Conservation (phyloP, 2,329 filamentous ascomycete species). For the Elsinoe necatrix region DNA sequence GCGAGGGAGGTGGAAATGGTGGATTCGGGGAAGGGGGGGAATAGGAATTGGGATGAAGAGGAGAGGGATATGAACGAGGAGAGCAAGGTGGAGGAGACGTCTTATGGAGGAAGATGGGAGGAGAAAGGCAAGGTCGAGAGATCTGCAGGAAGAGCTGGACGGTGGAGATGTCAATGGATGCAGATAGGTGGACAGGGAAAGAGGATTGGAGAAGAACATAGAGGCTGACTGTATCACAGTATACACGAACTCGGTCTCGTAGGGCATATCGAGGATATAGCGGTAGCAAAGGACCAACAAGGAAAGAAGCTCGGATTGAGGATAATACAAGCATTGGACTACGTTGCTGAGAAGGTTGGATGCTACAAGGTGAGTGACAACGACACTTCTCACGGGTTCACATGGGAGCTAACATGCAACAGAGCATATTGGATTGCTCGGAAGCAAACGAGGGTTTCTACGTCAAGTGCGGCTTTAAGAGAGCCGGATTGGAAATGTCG, state of each 20-base stretch:
- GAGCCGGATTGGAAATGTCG: constrained; percentile 91
- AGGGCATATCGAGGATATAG: constrained; percentile 96
- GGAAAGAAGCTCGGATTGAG: constrained; percentile 91
- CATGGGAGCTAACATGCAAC: constrained; percentile 7
- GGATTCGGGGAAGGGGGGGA: not conserved
- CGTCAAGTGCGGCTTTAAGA: constrained; percentile 90
- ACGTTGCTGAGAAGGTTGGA: constrained; percentile 75
- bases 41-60: no score
- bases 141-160: no score
- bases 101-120: not conserved
- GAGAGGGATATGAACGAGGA: no score
- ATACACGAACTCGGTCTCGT: constrained; percentile 76
- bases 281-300: constrained; percentile 88
- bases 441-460: constrained; percentile 97
- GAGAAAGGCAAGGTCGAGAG: no score
- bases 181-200: not conserved
- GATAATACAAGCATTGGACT: constrained; percentile 89
- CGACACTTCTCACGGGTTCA: no score
- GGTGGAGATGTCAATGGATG: no score
- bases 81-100: no score
- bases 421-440: constrained; percentile 93
- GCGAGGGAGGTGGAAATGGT: not conserved
- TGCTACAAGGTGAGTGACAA: constrained; percentile 66
- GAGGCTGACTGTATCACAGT: constrained; percentile 22
- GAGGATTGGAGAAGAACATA: not conserved